These are phyloP conservation scores for Sisymbrium irio DNA, from an alignment of 345 rosid genomes.

Conservation along the genomic window DNA sequence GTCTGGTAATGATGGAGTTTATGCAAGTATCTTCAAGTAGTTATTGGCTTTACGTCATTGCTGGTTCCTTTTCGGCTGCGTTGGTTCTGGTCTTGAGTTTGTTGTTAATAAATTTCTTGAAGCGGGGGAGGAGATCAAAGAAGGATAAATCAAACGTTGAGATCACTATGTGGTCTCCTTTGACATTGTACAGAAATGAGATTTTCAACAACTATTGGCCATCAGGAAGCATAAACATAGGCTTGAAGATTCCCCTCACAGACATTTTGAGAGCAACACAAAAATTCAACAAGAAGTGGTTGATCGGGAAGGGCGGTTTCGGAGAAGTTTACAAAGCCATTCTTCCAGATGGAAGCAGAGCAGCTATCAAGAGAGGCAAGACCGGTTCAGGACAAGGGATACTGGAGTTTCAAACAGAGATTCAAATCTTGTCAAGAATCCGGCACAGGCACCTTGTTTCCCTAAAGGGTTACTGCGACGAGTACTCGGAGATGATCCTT, in stretches of 20 bases:
- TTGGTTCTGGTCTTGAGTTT: slow-evolving; percentile 22
- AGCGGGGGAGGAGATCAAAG: slow-evolving; percentile 26
- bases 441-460: slow-evolving; percentile 68
- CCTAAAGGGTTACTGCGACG: slow-evolving; percentile 64
- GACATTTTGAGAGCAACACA: slow-evolving; percentile 25
- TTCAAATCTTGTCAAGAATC: slow-evolving; percentile 51
- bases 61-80: slow-evolving; percentile 40
- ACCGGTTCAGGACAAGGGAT: slow-evolving; percentile 29
- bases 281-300: slow-evolving; percentile 9
- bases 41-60: slow-evolving; percentile 38
- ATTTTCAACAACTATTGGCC: not conserved
- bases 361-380: slow-evolving; percentile 26
- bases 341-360: slow-evolving; percentile 22
- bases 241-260: slow-evolving; percentile 24
- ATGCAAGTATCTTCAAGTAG: slow-evolving; percentile 33
- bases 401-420: slow-evolving; percentile 31
- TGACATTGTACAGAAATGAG: slow-evolving; percentile 42
- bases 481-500: slow-evolving; percentile 38
- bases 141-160: slow-evolving; percentile 42
- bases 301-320: slow-evolving; percentile 29
- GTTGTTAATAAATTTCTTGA: slow-evolving; percentile 26
- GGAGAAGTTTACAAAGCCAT: slow-evolving; percentile 31
- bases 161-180: slow-evolving; percentile 47
- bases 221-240: slow-evolving; percentile 3
- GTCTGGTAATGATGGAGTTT: slow-evolving; percentile 67